Evolutionary conservation across 805 yeast genomes (phyloP).

Genomic region (Metschnikowia rubicola): DNA sequence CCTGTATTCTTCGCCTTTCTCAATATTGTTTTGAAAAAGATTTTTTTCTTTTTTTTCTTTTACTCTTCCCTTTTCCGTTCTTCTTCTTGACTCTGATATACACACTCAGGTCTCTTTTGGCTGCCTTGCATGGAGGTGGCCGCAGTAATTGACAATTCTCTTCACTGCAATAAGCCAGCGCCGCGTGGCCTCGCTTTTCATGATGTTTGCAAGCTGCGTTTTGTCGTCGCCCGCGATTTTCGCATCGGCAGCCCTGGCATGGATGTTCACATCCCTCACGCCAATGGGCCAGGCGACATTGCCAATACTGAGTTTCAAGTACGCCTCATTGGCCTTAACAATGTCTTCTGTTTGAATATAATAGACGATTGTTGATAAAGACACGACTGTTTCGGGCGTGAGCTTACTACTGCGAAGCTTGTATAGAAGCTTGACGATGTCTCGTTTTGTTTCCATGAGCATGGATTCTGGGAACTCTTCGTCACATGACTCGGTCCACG

Average conservation of each 20-base stretch:
- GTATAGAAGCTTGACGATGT: conserved; percentile 51
- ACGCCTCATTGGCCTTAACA: conserved; percentile 59
- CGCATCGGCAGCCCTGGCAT: conserved; percentile 62
- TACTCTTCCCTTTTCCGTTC: no score
- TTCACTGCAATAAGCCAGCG: conserved; percentile 75
- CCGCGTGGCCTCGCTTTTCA: conserved; percentile 73
- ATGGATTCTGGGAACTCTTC: conserved; percentile 11
- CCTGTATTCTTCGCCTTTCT: no score
- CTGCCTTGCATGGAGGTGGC: conserved; percentile 1
- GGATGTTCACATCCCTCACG: conserved; percentile 74
- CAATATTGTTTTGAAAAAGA: no score
- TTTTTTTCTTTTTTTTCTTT: no score
- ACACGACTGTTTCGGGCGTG: conserved; percentile 44
- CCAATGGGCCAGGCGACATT: conserved; percentile 94
- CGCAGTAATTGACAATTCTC: conserved; percentile 50
- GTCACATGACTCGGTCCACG: conserved; percentile 34
- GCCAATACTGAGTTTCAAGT: conserved; percentile 76
- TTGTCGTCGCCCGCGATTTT: conserved; percentile 49
- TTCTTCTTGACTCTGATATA: no score
- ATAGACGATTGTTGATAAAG: conserved; percentile 57
- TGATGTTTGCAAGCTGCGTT: conserved; percentile 57
- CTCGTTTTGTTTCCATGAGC: conserved; percentile 35
- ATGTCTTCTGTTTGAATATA: conserved; percentile 55
- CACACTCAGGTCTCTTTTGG: background rate
- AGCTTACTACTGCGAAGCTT: conserved; percentile 36